Evolutionary conservation across 1,139 yeast genomes (phyloP).

Genomic region (Meyerozyma smithsonii): DNA sequence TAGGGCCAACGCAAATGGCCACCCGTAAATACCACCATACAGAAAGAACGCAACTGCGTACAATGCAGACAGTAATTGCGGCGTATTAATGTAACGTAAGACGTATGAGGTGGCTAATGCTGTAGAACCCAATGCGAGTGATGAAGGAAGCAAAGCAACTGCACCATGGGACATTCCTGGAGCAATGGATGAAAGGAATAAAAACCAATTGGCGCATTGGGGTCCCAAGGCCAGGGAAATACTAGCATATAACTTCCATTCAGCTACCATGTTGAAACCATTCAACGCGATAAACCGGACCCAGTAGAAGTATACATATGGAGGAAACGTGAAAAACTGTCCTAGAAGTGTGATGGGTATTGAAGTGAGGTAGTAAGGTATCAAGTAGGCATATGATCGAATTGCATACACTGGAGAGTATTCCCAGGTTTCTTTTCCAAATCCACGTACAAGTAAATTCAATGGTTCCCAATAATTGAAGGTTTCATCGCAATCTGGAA

Average conservation of each 20-base stretch:
- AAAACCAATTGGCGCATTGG: slow-evolving; percentile 54
- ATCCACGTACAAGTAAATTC: slow-evolving; percentile 69
- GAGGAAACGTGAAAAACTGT: slow-evolving; percentile 16
- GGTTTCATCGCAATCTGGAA: slow-evolving; percentile 74
- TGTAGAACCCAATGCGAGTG: slow-evolving; percentile 70
- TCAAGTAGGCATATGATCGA: slow-evolving; percentile 73
- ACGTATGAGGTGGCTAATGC: slow-evolving; percentile 38
- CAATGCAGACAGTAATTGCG: slow-evolving; percentile 11
- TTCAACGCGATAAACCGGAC: slow-evolving; percentile 52
- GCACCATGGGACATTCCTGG: slow-evolving; percentile 86
- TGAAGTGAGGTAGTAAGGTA: slow-evolving; percentile 45
- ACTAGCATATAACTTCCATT: slow-evolving; percentile 44
- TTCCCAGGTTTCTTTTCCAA: slow-evolving; percentile 96
- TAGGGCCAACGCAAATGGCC: slow-evolving; percentile 82
- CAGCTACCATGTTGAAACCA: slow-evolving; percentile 49
- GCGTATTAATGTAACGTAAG: slow-evolving; percentile 16
- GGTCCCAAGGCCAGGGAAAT: slow-evolving; percentile 30
- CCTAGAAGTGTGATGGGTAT: slow-evolving; percentile 29
- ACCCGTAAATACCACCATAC: slow-evolving; percentile 75
- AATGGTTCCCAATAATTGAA: slow-evolving; percentile 95
- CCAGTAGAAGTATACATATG: slow-evolving; percentile 42
- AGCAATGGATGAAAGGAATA: slow-evolving; percentile 39
- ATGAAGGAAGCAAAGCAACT: slow-evolving; percentile 79
- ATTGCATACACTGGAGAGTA: slow-evolving; percentile 89
- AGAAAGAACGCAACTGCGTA: slow-evolving; percentile 47